Base-by-base conservation (phyloP, 1,139 yeast genomes). In the Magnusiomyces suaveolens region DNA sequence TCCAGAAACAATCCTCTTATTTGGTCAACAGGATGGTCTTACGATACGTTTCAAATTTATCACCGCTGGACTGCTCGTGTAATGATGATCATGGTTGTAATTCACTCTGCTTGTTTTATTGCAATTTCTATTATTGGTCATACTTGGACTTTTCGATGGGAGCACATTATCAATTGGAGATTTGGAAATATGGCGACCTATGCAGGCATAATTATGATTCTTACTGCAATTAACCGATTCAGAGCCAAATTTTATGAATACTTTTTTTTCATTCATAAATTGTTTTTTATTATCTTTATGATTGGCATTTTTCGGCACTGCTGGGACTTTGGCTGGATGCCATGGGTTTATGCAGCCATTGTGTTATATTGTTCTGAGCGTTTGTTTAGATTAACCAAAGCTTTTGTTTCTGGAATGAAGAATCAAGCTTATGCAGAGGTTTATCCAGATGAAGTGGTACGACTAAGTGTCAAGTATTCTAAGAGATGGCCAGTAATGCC, bases 21-120 rank as follows among this genome's bases (percentile, higher is more conserved):
- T 56, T 66, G 71, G 67, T 52, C 81, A 2, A 82, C 88, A 0
- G 81, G 86, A 21, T 78, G 86, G 81, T 77, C 83, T 25, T 82
- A 79, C 63, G 73, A 83, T 38, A 78, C 84, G 0, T 82, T 80
- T 61, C 81, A 82, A 55, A 69, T 80, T n/a, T 79, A 76, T 60
- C 90, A 84, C 63, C 71, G 83, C 53, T 82, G 87, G 86, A 64
- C 78, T 1, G 80, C 87, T 0, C 69, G 87, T 56, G 66, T 78
- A 26, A 67, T 79, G 52, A 73, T 79, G 41, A 55, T 73, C 0
- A 86, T 83, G 60, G 75, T 78, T 0, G 43, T 71, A 1, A 62
- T 69, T 23, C 75, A 72, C 52, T 64, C 69, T 0, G 60, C 65
- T 2, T 62, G 67, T 36, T 64, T 68, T 52, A 66, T 69, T 16